Conservation (phyloP, 495 filamentous ascomycete genomes). For the Oidiodendron maius region DNA sequence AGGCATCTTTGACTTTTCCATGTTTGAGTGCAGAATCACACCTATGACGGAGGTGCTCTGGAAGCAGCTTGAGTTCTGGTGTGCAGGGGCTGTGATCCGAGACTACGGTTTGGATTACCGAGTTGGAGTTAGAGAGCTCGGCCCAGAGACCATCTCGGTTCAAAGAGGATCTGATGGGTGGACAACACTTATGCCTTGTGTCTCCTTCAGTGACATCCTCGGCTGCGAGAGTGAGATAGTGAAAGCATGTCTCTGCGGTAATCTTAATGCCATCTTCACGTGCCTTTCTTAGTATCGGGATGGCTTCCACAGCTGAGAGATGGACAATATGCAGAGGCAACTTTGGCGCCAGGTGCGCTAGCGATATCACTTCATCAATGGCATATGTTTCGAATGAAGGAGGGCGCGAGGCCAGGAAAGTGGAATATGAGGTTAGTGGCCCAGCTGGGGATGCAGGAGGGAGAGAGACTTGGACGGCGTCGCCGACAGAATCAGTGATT, state of each 20-base stretch:
- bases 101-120: conserved; percentile 90
- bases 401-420: conserved; percentile 88
- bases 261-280: conserved; percentile 77
- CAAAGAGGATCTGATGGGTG: conserved; percentile 75
- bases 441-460: conserved; percentile 72
- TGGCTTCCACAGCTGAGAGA: conserved; percentile 86
- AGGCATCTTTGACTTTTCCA: conserved; percentile 9
- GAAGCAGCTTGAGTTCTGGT: conserved; percentile 85
- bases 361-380: conserved; percentile 75
- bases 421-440: conserved; percentile 73
- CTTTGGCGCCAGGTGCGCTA: conserved; percentile 73
- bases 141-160: conserved; percentile 91
- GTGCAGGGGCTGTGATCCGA: conserved; percentile 97
- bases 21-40: conserved; percentile 25
- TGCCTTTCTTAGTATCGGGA: conserved; percentile 78
- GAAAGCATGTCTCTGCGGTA: conserved; percentile 97
- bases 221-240: conserved; percentile 88
- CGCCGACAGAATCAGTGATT: conserved; percentile 72
- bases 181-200: conserved; percentile 96
- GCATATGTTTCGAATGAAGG: conserved; percentile 89
- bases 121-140: conserved; percentile 63
- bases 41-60: conserved; percentile 46
- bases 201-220: conserved; percentile 85
- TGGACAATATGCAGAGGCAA: conserved; percentile 94
- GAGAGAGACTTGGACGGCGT: conserved; percentile 64